phyloP scores from a whole-genome alignment of 345 rosid species.

The Nephelium lappaceum region DNA sequence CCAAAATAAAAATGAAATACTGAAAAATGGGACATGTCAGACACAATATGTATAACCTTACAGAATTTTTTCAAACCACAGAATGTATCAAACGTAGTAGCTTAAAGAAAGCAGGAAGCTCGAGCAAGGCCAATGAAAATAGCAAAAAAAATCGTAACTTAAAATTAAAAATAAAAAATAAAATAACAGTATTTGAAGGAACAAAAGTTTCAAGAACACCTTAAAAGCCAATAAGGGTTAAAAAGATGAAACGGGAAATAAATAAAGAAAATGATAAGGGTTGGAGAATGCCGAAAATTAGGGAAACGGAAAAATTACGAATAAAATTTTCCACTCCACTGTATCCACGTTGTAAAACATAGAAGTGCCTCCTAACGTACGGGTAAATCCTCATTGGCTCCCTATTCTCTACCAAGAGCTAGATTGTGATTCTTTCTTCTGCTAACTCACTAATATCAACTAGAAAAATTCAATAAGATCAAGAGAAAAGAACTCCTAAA shows the following conservation, averaged over 20 bases:
- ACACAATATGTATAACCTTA: background rate
- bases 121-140: background rate
- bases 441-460: background rate
- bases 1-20: background rate
- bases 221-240: background rate
- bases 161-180: background rate
- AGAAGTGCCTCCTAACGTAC: background rate
- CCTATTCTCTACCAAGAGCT: background rate
- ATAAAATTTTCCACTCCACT: background rate
- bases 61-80: background rate
- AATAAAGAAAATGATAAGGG: background rate
- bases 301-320: background rate
- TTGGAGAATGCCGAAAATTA: background rate
- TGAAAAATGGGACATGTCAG: background rate
- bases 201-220: background rate
- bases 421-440: background rate
- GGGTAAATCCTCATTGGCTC: background rate
- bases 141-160: background rate
- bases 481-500: background rate
- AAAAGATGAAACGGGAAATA: background rate
- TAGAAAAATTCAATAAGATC: background rate
- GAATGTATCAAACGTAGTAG: background rate
- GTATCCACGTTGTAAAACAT: background rate
- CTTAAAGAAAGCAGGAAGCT: background rate
- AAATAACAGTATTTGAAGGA: background rate